Conservation (phyloP, 129 eudicot genomes). For the Arctium lappa region DNA sequence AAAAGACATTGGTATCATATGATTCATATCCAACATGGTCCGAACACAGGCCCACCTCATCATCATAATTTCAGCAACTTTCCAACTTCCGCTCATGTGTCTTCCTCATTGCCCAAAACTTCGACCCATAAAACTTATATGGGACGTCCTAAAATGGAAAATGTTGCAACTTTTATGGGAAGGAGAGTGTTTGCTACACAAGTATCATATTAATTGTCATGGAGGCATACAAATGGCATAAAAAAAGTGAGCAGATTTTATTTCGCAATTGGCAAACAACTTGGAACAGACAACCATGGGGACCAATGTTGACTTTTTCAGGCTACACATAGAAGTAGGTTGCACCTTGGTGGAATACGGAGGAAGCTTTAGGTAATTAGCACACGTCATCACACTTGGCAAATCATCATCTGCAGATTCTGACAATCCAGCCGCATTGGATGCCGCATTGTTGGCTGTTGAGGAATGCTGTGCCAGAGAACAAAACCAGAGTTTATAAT, state of each 20-base stretch:
- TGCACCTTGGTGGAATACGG: constrained; percentile 92
- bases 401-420: constrained; percentile 93
- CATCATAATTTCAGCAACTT: no score
- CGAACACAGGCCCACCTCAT: no score
- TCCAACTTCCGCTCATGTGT: no score
- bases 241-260: no score
- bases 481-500: constrained; percentile 1
- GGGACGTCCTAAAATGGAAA: not conserved
- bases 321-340: not conserved
- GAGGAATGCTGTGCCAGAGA: constrained; percentile 68
- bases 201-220: not conserved
- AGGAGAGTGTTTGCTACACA: not conserved
- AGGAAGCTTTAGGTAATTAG: constrained; percentile 97
- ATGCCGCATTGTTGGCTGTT: constrained; percentile 37
- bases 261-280: not conserved
- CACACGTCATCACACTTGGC: constrained; percentile 99
- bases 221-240: not conserved
- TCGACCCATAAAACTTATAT: no score
- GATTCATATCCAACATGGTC: no score
- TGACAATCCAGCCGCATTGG: constrained; percentile 62
- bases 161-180: no score
- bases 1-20: no score
- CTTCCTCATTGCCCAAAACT: no score
- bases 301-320: not conserved
- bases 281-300: not conserved